Evolutionary conservation across 306 rosid genomes (phyloP), one percentile per base, ranked within the genome.

Genomic region (Cucumis melo): DNA sequence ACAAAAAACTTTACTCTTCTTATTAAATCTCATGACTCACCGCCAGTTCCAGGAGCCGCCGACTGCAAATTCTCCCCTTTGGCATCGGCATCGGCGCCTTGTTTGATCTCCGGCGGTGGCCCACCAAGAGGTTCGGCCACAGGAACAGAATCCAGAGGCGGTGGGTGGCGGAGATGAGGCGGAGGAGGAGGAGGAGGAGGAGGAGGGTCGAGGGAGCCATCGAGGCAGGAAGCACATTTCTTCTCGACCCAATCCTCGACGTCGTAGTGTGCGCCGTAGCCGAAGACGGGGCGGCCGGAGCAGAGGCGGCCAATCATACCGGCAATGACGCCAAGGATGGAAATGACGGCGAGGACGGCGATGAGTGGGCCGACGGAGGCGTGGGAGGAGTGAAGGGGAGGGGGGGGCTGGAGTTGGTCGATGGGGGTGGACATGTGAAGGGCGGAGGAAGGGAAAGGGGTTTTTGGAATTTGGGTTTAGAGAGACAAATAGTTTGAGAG

Each of bases 231-330:
- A 32, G 96, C 88, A 76, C 96, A 93, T 86, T 91, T 91, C 34
- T 84, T 82, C 82, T 93, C 92, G 29, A 91, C 67, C 97, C 98
- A 93, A 12, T 84, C 82, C 67, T 93, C 91, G 62, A 93, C 51
- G 83, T 91, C 92, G 86, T 76, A 86, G 21, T 84, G 86, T 14
- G 85, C 88, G 11, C 83, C 88, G 14, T 83, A 78, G 61, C 98
- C 97, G 87, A 89, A 86, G 84, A 91, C 80, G 64, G 87, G 92
- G 36, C 90, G 91, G 77, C 93, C 96, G 20, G 93, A 89, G 60
- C 98, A 93, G 78, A 93, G 87, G 64, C 98, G 78, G 0, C 98
- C 98, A 6, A 93, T 86, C 89, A 93, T 85, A 10, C 86, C 97
- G 0, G 97, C 93, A 0, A 91, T 74, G 79, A 91, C 87, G 8